Evolutionary conservation across 176 grass and related monocot species (phyloP).

Genomic region (Chloris gayana): DNA sequence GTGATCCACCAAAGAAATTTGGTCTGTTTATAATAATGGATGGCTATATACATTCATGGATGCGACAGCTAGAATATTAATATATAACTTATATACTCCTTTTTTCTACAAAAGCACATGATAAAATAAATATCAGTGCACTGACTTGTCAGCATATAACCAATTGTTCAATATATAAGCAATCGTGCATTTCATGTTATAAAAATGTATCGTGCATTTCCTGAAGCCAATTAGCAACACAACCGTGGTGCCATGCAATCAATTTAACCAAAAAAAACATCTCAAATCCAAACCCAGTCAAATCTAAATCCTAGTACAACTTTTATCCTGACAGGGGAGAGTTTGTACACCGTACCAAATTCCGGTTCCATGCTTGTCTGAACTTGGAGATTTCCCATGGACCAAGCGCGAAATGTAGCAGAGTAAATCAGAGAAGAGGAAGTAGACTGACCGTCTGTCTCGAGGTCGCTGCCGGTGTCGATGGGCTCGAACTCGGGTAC

Average conservation of each 20-base stretch:
- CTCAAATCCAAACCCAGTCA: background rate
- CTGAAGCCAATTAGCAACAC: background rate
- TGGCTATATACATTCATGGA: too few species aligned
- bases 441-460: slow-evolving; percentile 62
- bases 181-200: too few species aligned
- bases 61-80: too few species aligned
- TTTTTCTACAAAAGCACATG: too few species aligned
- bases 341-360: background rate
- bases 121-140: too few species aligned
- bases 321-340: background rate
- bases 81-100: too few species aligned
- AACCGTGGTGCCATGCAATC: background rate
- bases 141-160: too few species aligned
- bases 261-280: background rate
- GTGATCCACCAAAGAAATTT: too few species aligned
- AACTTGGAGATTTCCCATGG: background rate
- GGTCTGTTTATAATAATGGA: too few species aligned
- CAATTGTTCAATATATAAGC: too few species aligned
- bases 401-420: background rate
- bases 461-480: slow-evolving; percentile 72
- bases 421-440: background rate
- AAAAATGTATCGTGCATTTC: background rate
- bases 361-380: background rate
- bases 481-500: slow-evolving; percentile 69
- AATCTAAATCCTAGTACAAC: background rate